These are phyloP conservation scores for Quercus phellos DNA, from an alignment of 331 rosid genomes.

Conservation along the genomic window DNA sequence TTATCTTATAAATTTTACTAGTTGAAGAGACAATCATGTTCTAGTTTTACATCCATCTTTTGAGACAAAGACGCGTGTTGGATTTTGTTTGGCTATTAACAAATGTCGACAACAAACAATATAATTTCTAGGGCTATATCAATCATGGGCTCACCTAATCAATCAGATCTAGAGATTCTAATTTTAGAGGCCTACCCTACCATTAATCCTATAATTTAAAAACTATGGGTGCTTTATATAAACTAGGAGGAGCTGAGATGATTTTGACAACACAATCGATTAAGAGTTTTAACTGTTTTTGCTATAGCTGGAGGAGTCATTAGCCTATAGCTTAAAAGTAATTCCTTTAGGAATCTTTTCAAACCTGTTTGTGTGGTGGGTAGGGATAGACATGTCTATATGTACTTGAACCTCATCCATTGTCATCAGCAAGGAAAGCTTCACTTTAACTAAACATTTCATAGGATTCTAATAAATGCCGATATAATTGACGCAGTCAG, in stretches of 20 bases:
- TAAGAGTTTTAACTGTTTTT: neutral
- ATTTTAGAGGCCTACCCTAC: constrained; percentile 10
- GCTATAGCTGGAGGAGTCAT: neutral
- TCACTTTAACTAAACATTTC: neutral
- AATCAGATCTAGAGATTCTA: constrained; percentile 1
- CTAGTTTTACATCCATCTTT: too few relatives aligned
- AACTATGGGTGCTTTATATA: too few relatives aligned
- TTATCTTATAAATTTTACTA: neutral
- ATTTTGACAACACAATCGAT: neutral
- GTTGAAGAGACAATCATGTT: neutral
- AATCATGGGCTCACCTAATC: constrained; percentile 2
- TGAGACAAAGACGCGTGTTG: constrained; percentile 9
- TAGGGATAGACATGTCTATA: neutral
- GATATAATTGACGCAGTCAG: neutral
- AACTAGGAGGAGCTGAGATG: neutral
- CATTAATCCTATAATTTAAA: neutral
- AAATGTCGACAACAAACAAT: constrained; percentile 10
- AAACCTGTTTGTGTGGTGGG: neutral
- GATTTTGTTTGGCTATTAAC: constrained; percentile 15
- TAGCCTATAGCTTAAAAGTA: neutral
- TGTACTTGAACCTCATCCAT: neutral
- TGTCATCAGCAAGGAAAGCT: neutral
- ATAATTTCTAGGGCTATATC: constrained; percentile 7
- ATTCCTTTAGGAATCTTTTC: neutral
- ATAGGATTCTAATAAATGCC: neutral